Evolutionary conservation across 2,329 filamentous ascomycete species (phyloP), one percentile per base, ranked within the genome.

Genomic region (Stagonosporopsis rhizophila): DNA sequence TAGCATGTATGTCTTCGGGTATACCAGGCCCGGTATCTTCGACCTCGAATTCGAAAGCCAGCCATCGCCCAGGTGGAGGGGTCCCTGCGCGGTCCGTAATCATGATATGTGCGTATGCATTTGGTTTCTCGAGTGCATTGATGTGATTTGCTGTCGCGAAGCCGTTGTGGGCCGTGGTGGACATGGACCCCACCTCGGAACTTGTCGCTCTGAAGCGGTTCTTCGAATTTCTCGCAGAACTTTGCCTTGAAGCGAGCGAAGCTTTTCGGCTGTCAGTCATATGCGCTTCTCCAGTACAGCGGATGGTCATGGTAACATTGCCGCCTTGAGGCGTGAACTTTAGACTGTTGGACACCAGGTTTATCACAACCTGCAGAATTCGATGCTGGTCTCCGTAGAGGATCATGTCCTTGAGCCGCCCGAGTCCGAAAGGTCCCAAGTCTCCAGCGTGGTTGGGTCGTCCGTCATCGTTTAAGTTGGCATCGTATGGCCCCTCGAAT

Each of bases 301-400:
- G 86, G 54, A 97, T 92, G 7, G 87, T 85, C 8, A 96, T 84
- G 23, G 87, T 83, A 3, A 97, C 90, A 27, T 82, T 88, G 7
- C 92, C 92, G 1, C 87, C 87, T 6, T 85, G 75, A 0, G 91
- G 90, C 0, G 93, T 96, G 69, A 97, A 96, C 72, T 97, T 97
- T 39, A 96, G 79, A 73, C 89, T 91, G 78, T 97, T 97, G 75
- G 90, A 93, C 42, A 96, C 91, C 28, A 97, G 81, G 70, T 96
- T 96, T 79, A 96, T 96, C 42, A 96, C 85, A n/a, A 96, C 90
- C 73, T 96, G 93, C 23, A 96, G 78, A 35, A 96, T 95, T 40
- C 93, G 84, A 69, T 96, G 92, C 64, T 95, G 90, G 67, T 97
- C 93, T n/a, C 93, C 93, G 87, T 91, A 95, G 1, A 97, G 80